These are phyloP conservation scores for Chamaenerion angustifolium DNA, from an alignment of 345 rosid genomes.

Conservation along the genomic window DNA sequence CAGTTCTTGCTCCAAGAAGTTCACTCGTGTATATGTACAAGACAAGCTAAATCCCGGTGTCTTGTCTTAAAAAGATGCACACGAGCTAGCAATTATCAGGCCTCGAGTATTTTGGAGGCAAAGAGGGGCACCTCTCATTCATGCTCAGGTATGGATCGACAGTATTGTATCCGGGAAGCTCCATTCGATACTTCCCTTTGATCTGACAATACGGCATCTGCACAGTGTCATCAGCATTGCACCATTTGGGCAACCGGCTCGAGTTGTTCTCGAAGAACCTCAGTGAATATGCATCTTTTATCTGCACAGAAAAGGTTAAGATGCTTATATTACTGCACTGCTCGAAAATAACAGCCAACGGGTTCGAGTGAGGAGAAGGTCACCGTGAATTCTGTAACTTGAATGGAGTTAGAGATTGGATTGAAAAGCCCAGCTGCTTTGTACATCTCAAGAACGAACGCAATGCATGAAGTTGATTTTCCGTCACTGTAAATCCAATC, in stretches of 20 bases:
- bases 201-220: conserved; percentile 89
- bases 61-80: no score
- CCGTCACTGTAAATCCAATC: conserved; percentile 90
- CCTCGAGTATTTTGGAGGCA: conserved; percentile 74
- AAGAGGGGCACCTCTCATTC: conserved; percentile 81
- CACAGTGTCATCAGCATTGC: conserved; percentile 66
- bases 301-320: conserved; percentile 4
- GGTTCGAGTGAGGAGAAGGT: background rate
- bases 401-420: conserved; percentile 48
- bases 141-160: conserved; percentile 81
- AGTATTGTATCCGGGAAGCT: conserved; percentile 77
- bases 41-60: no score
- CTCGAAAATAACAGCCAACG: no score
- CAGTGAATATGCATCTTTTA: conserved; percentile 66
- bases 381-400: conserved; percentile 96
- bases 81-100: conserved; percentile 41
- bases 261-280: conserved; percentile 62
- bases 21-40: no score
- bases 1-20: no score
- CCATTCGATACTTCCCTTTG: conserved; percentile 83
- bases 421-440: conserved; percentile 88
- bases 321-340: no score
- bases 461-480: conserved; percentile 84
- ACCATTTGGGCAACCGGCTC: conserved; percentile 83
- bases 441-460: conserved; percentile 86